Evolutionary conservation across 495 filamentous ascomycete genomes (phyloP).

Genomic region (Polyplosphaeria fusca): DNA sequence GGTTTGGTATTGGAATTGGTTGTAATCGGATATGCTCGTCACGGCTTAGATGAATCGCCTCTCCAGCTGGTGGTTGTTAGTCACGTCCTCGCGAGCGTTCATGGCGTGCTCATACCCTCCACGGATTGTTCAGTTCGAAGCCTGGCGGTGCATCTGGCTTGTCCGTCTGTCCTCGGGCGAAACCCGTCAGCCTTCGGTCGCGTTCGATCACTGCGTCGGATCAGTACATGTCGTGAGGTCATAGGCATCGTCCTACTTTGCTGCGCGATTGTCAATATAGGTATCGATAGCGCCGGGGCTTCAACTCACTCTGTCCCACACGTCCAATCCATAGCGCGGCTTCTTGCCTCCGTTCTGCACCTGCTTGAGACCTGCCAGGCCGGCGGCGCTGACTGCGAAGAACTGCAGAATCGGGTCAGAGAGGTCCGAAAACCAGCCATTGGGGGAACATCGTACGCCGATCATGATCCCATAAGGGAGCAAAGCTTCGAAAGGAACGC

Average conservation of each 20-base stretch:
- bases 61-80: conserved; percentile 25
- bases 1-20: not conserved
- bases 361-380: conserved; percentile 67
- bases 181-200: conserved; percentile 85
- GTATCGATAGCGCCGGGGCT: conserved; percentile 1
- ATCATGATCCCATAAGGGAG: conserved; percentile 91
- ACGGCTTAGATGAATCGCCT: conserved; percentile 23
- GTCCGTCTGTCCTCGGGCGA: conserved; percentile 79
- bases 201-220: conserved; percentile 84
- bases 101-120: conserved; percentile 87
- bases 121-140: conserved; percentile 93
- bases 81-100: too few species aligned
- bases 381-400: conserved; percentile 80
- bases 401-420: conserved; percentile 56
- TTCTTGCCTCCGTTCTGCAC: conserved; percentile 87
- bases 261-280: conserved; percentile 51
- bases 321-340: conserved; percentile 75
- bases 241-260: conserved; percentile 62
- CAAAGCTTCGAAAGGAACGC: conserved; percentile 92
- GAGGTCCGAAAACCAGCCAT: conserved; percentile 28
- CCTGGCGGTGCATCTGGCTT: conserved; percentile 73
- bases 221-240: conserved; percentile 29
- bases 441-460: conserved; percentile 58
- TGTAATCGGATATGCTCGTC: not conserved
- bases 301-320: conserved; percentile 83